Evolutionary conservation across 257 asterid species (phyloP).

Genomic region (Solanum piurae): DNA sequence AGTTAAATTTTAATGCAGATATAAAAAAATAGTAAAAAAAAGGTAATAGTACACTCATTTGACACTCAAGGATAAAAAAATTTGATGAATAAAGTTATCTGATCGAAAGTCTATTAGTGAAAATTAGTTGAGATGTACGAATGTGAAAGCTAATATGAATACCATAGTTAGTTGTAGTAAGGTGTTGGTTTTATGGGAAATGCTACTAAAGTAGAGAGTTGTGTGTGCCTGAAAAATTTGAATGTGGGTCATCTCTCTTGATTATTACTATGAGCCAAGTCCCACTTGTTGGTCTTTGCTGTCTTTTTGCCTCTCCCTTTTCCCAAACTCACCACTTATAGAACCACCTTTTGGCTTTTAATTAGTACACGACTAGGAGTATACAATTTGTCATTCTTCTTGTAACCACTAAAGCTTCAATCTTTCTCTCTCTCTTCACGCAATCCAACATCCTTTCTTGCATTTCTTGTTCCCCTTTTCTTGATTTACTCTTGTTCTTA

Average conservation of each 20-base stretch:
- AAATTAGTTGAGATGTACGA: neutral
- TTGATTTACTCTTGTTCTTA: slow-evolving; percentile 2
- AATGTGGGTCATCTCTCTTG: slow-evolving; percentile 34
- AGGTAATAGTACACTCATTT: too few species aligned
- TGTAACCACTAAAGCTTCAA: neutral
- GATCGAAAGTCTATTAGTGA: too few species aligned
- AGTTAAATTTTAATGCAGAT: neutral
- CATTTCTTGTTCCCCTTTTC: neutral
- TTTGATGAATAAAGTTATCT: too few species aligned
- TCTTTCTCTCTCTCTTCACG: slow-evolving; percentile 6
- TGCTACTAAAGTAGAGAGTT: neutral
- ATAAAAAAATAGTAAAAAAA: neutral
- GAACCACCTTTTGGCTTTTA: neutral
- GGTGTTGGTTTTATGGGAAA: neutral
- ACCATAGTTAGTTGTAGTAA: too few species aligned
- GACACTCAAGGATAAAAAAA: neutral
- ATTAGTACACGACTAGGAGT: neutral
- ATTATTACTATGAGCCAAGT: neutral
- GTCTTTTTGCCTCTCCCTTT: slow-evolving; percentile 1
- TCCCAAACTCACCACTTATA: slow-evolving; percentile 27
- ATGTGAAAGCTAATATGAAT: too few species aligned
- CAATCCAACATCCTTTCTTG: slow-evolving; percentile 18
- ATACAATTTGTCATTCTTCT: neutral
- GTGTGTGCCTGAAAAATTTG: neutral
- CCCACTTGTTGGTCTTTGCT: slow-evolving; percentile 59